Evolutionary conservation across 768 basidiomycete species (phyloP).

Genomic region (Ramaria sp.): DNA sequence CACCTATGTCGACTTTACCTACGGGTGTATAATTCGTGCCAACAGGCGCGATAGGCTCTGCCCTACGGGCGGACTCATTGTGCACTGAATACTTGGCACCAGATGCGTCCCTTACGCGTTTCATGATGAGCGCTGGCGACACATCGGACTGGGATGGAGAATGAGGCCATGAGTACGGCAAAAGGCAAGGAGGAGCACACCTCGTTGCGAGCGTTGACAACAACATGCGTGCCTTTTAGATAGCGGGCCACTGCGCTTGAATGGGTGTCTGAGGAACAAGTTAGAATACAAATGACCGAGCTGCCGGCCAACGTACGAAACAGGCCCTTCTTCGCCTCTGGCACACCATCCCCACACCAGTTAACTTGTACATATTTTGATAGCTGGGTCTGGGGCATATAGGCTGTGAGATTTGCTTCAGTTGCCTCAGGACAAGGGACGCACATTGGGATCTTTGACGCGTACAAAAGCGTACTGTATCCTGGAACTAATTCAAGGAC

Average conservation of each 20-base stretch:
- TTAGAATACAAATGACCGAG: not conserved
- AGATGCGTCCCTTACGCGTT: constrained; percentile 77
- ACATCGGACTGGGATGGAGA: constrained; percentile 58
- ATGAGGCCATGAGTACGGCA: not conserved
- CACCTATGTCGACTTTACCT: constrained; percentile 56
- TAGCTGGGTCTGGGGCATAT: constrained; percentile 50
- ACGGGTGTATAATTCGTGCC: constrained; percentile 69
- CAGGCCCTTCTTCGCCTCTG: constrained; percentile 82
- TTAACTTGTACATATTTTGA: constrained; percentile 92
- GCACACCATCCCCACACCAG: constrained; percentile 97
- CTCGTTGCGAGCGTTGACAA: constrained; percentile 80
- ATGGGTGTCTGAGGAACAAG: constrained; percentile 44
- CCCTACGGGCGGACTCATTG: constrained; percentile 60
- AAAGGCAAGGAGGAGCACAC: constrained; percentile 26
- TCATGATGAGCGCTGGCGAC: constrained; percentile 67
- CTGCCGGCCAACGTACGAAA: constrained; percentile 37
- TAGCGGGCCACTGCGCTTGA: constrained; percentile 70
- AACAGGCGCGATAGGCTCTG: constrained; percentile 74
- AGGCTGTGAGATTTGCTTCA: not conserved
- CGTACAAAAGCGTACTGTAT: constrained; percentile 90
- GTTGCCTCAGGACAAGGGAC: constrained; percentile 14
- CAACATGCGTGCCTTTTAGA: constrained; percentile 77
- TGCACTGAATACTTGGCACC: constrained; percentile 87
- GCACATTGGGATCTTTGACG: constrained; percentile 77
- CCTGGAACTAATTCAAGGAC: constrained; percentile 28